Conservation (phyloP, 768 basidiomycete genomes). For the Boletus barrowsii region DNA sequence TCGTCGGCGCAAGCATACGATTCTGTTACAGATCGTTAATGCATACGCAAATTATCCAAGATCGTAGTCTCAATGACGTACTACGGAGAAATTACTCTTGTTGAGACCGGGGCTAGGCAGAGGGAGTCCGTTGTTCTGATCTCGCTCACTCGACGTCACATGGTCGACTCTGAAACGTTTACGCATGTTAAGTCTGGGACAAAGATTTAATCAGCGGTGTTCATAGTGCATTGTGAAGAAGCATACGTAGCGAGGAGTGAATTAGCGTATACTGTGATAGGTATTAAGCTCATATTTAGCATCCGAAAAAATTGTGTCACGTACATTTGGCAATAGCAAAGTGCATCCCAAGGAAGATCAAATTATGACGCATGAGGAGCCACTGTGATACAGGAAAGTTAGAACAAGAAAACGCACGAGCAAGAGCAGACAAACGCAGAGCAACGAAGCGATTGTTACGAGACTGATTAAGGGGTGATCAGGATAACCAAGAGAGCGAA, state of each 20-base stretch:
- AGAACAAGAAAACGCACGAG: not conserved
- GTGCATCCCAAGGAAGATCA: slow-evolving; percentile 36
- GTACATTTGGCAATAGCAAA: slow-evolving; percentile 33
- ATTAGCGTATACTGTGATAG: slow-evolving; percentile 29
- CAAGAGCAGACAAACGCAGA: slow-evolving; percentile 25
- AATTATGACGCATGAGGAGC: slow-evolving; percentile 33
- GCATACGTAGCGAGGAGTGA: slow-evolving; percentile 34
- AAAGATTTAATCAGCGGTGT: not conserved
- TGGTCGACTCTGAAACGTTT: slow-evolving; percentile 29
- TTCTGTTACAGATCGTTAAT: slow-evolving; percentile 11
- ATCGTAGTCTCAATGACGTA: slow-evolving; percentile 1
- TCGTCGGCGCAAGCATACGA: slow-evolving; percentile 19
- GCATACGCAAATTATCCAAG: not conserved
- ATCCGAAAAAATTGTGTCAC: not conserved
- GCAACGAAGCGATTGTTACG: slow-evolving; percentile 32
- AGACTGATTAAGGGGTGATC: slow-evolving; percentile 13
- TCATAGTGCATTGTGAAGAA: not conserved
- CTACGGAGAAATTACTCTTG: slow-evolving; percentile 22
- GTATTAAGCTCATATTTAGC: not conserved
- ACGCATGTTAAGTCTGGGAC: slow-evolving; percentile 28
- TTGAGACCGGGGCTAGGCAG: slow-evolving; percentile 16
- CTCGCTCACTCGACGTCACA: slow-evolving; percentile 27
- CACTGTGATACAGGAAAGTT: slow-evolving; percentile 15
- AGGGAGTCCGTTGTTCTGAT: slow-evolving; percentile 11
- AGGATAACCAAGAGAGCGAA: not conserved